Evolutionary conservation across 305 asterid species (phyloP).

Genomic region (Fraxinus albicans): DNA sequence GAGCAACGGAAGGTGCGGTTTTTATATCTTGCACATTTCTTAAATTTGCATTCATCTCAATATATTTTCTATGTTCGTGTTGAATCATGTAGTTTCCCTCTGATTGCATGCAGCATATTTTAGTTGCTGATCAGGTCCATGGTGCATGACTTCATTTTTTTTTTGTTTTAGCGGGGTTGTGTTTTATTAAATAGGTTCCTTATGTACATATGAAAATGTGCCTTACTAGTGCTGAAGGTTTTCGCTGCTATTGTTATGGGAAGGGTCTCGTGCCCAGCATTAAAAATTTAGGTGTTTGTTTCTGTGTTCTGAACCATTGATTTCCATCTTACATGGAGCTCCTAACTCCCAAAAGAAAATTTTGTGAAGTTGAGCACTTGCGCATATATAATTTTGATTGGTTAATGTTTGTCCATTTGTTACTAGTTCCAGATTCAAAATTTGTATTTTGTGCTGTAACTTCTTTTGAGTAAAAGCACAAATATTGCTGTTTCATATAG

Average conservation of each 20-base stretch:
- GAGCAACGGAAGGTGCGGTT: constrained; percentile 74
- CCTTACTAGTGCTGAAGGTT: not conserved
- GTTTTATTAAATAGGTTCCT: not conserved
- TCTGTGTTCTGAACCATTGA: constrained; percentile 8
- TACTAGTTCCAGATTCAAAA: not conserved
- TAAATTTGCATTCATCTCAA: not conserved
- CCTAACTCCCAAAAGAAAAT: not conserved
- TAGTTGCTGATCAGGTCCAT: not conserved
- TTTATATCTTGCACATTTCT: not conserved
- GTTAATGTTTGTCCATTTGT: not conserved
- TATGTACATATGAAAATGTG: not conserved
- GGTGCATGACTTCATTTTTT: not conserved
- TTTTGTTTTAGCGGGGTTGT: not conserved
- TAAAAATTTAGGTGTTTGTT: not conserved
- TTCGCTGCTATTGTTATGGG: not conserved
- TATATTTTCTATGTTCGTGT: not conserved
- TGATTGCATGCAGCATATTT: not conserved
- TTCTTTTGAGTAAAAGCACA: not conserved
- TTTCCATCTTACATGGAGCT: not conserved
- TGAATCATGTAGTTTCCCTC: not conserved
- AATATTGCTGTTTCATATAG: not conserved
- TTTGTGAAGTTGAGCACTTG: not conserved
- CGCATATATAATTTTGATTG: not conserved
- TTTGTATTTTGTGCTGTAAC: not conserved
- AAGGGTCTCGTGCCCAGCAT: not conserved